Evolutionary conservation across 192 early-diverging fungal genomes (phyloP), one percentile per base, ranked within the genome.

Genomic region (Borealophlyctis nickersoniae): DNA sequence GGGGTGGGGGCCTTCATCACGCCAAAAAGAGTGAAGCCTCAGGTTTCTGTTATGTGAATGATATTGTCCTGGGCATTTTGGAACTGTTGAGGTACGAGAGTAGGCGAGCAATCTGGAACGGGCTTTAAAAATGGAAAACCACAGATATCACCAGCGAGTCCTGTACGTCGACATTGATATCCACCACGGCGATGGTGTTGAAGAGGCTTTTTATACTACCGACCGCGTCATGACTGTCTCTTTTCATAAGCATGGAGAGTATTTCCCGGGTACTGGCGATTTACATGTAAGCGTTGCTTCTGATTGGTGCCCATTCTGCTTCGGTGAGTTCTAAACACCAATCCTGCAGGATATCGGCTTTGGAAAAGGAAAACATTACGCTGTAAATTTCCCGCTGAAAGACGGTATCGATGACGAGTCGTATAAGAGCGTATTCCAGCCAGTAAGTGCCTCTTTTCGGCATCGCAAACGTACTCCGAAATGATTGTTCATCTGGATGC

Each of bases 21-120:
- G 91, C 90, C 23, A 89, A 91, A 58, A 86, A 90, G 33, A 73
- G 67, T 56, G 91, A 92, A 58, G 97, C 97, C 0, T 86, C 89
- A 48, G 97, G 97, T 2, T 99, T 98, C 70, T 99, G 97, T 71
- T 99, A 95, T 70, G 91, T 98, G 13, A 99, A 99, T 69, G 97
- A 99, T 66, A 93, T 96, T 66, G 94, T 96, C 2, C 77, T 99
- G 2, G 94, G 90, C 3, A 96, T 93, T 32, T 83, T 96, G 36
- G 88, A 89, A 57, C 80, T 99, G 30, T 77, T 94, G 29, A 81
- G 81, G 86, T 89, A 69, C 56, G 66, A 35, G 5, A 9, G 13
- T 23, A 24, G 76, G 30, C 30, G 19, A 63, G 26, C 22, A 23
- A 24, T 35, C 4, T 11, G 4, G 13, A 45, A n/a, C 24, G 14